Evolutionary conservation across 2,329 filamentous ascomycete genomes (phyloP), one percentile per base, ranked within the genome.

Genomic region (Fusarium abutilonis): DNA sequence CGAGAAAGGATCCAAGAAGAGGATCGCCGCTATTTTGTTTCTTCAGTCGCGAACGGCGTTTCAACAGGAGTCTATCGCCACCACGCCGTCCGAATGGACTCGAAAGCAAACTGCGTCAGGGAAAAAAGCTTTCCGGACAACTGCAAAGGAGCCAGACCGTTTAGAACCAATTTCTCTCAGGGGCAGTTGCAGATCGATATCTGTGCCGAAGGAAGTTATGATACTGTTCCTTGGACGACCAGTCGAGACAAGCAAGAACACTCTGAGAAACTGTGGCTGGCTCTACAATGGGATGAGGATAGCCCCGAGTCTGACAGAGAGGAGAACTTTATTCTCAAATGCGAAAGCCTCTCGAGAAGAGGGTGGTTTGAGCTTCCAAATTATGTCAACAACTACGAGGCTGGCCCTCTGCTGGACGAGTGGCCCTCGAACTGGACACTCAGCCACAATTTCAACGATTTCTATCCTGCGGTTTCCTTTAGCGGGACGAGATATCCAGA

Each of bases 291-390:
- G 11, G 19, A 14, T 11, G 11, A 11, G 2, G 17, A 23, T 4
- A 26, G 23, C 23, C 6, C 23, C 23, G 23, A 26, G 6, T 6
- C 6, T 26, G 23, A 26, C 23, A 26, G 23, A 8, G 4, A 26
- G 6, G 23, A 26, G 23, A 39, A 42, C 9, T 68, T 41, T 1
- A 34, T 56, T 9, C 23, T 59, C 1, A 41, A 28, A 13, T 56
- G 50, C 14, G 46, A 67, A 6, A 56, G 41, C 15, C 32, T 47
- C n/a, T 64, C 65, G 17, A 60, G 45, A 13, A 50, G 56, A 26
- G 66, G 54, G 1, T 68, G 39, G 35, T 60, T 67, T n/a, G 44
- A 65, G 17, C 49, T 68, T 5, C 32, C 46, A 2, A 68, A 40
- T 5, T n/a, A 38, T 13, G 26, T 19, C 15, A 67, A 64, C 9